These are phyloP conservation scores for Raphanus sativus DNA, from an alignment of 345 rosid species.

Conservation along the genomic window DNA sequence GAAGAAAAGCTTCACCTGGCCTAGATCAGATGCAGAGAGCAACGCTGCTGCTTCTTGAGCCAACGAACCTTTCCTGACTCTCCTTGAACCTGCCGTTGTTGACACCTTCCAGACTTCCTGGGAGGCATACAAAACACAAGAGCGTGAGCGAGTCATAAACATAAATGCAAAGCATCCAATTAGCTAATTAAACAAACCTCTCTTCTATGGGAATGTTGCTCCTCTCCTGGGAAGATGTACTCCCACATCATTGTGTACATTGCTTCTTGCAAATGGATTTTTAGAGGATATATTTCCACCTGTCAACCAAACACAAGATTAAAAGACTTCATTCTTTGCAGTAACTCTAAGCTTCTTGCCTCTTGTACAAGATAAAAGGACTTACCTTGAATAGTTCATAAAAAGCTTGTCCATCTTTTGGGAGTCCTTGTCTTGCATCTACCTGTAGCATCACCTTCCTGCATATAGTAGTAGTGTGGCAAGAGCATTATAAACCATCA, in stretches of 20 bases:
- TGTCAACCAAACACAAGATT: conserved; percentile 36
- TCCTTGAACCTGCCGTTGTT: conserved; percentile 69
- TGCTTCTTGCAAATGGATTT: conserved; percentile 89
- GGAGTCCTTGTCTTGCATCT: conserved; percentile 91
- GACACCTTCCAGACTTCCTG: conserved; percentile 98
- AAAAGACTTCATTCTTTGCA: neutral
- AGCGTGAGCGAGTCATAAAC: neutral
- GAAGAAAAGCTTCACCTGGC: conserved; percentile 42
- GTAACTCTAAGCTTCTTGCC: neutral
- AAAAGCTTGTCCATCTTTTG: conserved; percentile 82
- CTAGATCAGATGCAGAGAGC: conserved; percentile 50
- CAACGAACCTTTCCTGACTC: conserved; percentile 68
- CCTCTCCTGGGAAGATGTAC: conserved; percentile 94
- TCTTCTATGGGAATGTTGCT: conserved; percentile 93
- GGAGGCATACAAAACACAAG: conserved; percentile 5
- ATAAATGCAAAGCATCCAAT: neutral
- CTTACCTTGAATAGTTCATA: conserved; percentile 90
- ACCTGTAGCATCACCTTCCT: conserved; percentile 91
- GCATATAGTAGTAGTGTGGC: conserved; percentile 36
- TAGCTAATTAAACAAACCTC: conserved; percentile 51
- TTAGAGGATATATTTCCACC: conserved; percentile 98
- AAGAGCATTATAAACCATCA: neutral
- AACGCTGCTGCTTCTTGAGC: conserved; percentile 61
- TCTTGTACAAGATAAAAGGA: neutral
- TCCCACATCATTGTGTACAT: conserved; percentile 99